These are phyloP conservation scores for Vigna nakashimae DNA, from an alignment of 306 rosid genomes.

Conservation along the genomic window DNA sequence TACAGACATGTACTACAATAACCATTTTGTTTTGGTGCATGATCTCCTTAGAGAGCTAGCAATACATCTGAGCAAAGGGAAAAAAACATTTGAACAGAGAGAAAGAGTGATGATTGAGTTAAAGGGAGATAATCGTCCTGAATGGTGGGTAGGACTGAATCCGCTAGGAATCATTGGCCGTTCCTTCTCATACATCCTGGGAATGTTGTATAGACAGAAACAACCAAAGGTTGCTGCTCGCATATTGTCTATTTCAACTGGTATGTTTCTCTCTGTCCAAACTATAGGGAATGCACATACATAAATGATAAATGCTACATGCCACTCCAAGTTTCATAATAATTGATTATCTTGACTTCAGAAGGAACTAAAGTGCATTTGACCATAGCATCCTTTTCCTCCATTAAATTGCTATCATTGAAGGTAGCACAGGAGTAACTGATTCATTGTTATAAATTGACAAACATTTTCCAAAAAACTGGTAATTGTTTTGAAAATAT, in stretches of 20 bases:
- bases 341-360: background rate
- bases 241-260: constrained; percentile 69
- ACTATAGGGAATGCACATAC: background rate
- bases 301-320: constrained; percentile 9
- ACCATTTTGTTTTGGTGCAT: constrained; percentile 64
- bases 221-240: constrained; percentile 44
- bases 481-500: background rate
- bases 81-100: constrained; percentile 47
- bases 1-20: constrained; percentile 57
- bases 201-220: constrained; percentile 30
- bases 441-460: background rate
- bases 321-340: constrained; percentile 1
- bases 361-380: background rate
- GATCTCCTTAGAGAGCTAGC: constrained; percentile 79
- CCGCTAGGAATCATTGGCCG: constrained; percentile 46
- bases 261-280: constrained; percentile 48
- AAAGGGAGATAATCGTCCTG: constrained; percentile 52
- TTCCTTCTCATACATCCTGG: constrained; percentile 15
- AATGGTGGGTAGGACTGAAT: constrained; percentile 58
- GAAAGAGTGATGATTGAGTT: constrained; percentile 58
- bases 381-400: background rate
- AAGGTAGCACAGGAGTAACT: background rate
- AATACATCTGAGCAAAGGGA: constrained; percentile 40
- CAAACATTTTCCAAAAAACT: constrained; percentile 6
- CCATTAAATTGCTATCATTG: background rate